Conservation (phyloP, 2,329 filamentous ascomycete genomes). For the Exserohilum turcica region DNA sequence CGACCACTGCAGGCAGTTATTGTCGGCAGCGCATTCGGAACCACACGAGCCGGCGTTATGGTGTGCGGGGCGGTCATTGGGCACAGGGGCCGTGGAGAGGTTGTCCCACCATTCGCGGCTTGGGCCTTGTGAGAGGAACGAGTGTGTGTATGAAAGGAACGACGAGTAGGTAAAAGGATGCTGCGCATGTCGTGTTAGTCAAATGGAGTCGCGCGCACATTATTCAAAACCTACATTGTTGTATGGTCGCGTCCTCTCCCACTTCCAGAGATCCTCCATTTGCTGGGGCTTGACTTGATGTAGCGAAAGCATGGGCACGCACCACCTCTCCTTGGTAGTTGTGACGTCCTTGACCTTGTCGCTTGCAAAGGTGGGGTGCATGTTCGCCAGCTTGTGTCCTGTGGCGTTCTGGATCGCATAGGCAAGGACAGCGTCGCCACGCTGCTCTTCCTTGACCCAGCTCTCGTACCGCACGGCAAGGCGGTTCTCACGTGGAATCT, state of each 20-base stretch:
- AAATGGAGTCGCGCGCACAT: not conserved
- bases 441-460: constrained; percentile 52
- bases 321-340: constrained; percentile 50
- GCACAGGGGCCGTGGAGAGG: constrained; percentile 38
- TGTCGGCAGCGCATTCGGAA: constrained; percentile 42
- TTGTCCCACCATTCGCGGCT: constrained; percentile 46
- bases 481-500: constrained; percentile 38
- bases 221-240: constrained; percentile 30
- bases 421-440: constrained; percentile 48
- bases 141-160: constrained; percentile 46
- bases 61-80: constrained; percentile 44
- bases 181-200: constrained; percentile 23
- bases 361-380: constrained; percentile 47
- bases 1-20: constrained; percentile 45
- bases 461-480: constrained; percentile 40
- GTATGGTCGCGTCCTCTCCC: constrained; percentile 48
- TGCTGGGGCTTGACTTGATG: constrained; percentile 51
- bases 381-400: constrained; percentile 44
- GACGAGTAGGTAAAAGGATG: constrained; percentile 47
- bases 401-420: constrained; percentile 47
- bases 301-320: constrained; percentile 49
- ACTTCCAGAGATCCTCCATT: constrained; percentile 58
- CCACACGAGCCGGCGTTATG: constrained; percentile 41
- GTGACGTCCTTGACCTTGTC: constrained; percentile 57
- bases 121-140: constrained; percentile 39